Base-by-base conservation (phyloP, 2,329 filamentous ascomycete species). In the Aspergillus brasiliensis region DNA sequence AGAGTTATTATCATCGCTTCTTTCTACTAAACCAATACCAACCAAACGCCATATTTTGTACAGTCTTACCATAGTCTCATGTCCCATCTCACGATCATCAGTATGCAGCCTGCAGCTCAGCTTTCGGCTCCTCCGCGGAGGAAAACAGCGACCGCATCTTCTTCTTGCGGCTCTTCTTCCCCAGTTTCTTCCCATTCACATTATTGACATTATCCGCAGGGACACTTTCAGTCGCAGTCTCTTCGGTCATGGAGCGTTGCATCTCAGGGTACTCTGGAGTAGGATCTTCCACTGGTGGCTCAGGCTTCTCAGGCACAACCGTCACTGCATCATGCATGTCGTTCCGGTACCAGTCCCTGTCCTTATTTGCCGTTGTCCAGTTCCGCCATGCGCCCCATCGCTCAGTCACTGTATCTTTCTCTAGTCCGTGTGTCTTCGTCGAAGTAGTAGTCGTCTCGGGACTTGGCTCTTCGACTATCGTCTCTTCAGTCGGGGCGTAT, bases 111-210 rank as follows among this genome's bases (percentile, higher is more conserved):
- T 55, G 46, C 19, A 27, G 40, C 52, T 55, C 52, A 8, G 38
- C 25, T 40, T 42, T 42, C 23, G 40, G 25, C 38, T 55, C 52
- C 38, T 55, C 52, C 7, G 52, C 27, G 13, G 52, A 55, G 11
- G 52, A 55, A 23, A 55, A 55, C 38, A 55, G 17, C 52, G 52
- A 23, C n/a, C 52, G 38, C 40, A 44, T 55, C 38, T 34, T 44
- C 52, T 55, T 55, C 52, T 55, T 55, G 3, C 52, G 52, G 38
- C 42, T 44, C 34, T 54, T 54, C 52, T 55, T 55, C 23, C 42
- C 27, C 52, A 44, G 40, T 25, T 55, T 55, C 52, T 46, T 55
- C 13, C 52, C 52, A 13, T 15, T 34, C 5, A 15, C 31, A 15
- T 34, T 34, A 15, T 34, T 34, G 31, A 34, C 31, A 34, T 34